Evolutionary conservation across 2,329 filamentous ascomycete genomes (phyloP), one percentile per base, ranked within the genome.

Genomic region (Ceratocystis ficicola): DNA sequence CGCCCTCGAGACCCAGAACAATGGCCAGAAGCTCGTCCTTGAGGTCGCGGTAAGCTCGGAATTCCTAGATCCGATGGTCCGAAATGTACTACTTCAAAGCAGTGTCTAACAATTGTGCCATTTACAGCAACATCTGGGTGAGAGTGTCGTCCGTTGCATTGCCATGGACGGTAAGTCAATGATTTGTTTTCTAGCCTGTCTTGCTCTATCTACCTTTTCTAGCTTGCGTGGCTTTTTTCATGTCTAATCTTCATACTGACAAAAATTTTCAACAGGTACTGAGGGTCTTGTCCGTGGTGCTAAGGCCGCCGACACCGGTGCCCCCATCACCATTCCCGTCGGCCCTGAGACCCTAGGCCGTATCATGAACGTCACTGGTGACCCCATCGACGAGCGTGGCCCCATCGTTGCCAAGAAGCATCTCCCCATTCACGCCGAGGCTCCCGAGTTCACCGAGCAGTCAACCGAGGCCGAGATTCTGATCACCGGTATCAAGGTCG

Each of bases 311-410:
- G 94, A 99, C 80, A 96, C 93, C 76, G 94, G 94, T 77, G 82
- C 86, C 72, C 94, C 94, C 77, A 99, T 99, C 83, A 91, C 85
- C 80, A 92, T 99, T 74, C 93, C 93, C 76, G 93, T 97, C 80
- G 94, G 94, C 75, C 85, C 86, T 76, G 89, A 83, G 77, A 96
- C 91, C 72, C 89, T 99, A 73, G 94, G 94, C 76, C 94, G 94
- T 83, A 99, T 99, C 85, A 92, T 99, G 83, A 99, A 99, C 86
- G 94, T 99, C 82, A 99, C 94, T 83, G 94, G 94, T 86, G 93
- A 99, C 81, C 94, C 94, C 77, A 97, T 99, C 81, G 94, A 99
- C 78, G 94, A 97, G 86, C 91, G 94, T 83, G 94, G 94, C 73
- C 94, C 94, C 73, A 90, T 99, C 84, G 96, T 96, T 87, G 82